Evolutionary conservation across 2,329 filamentous ascomycete genomes (phyloP).

Genomic region (Colletotrichum falcatum): DNA sequence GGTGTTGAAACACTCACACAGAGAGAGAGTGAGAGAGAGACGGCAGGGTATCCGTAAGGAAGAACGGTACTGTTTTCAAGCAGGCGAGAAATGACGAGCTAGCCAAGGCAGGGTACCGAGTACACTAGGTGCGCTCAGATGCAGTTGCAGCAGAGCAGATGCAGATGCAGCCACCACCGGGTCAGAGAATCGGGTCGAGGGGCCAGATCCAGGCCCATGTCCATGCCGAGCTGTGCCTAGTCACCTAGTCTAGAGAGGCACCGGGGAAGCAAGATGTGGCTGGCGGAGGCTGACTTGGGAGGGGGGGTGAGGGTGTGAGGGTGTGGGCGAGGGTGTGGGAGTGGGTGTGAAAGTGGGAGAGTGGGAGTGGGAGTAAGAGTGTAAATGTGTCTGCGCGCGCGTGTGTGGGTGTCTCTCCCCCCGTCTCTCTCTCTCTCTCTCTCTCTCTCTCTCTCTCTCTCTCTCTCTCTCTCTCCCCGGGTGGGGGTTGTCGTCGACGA

Average conservation of each 20-base stretch:
- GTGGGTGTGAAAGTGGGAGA: no score
- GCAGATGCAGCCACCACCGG: not conserved
- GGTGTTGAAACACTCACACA: conserved; percentile 15
- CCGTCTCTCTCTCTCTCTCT: conserved; percentile 22
- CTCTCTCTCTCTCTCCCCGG: not conserved
- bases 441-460: no score
- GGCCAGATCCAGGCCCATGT: conserved; percentile 38
- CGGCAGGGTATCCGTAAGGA: no score
- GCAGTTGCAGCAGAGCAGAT: not conserved
- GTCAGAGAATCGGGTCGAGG: conserved; percentile 30
- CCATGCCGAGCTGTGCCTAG: conserved; percentile 30
- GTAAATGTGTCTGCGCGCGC: no score
- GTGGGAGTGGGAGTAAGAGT: no score
- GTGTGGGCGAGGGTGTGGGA: no score
- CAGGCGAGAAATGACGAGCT: not conserved
- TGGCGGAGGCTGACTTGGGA: conserved; percentile 11
- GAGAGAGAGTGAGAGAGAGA: not conserved
- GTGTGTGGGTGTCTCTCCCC: no score
- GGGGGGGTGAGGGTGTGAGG: no score
- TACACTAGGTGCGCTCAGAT: conserved; percentile 11
- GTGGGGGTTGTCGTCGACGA: conserved; percentile 15
- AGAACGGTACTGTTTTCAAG: not conserved
- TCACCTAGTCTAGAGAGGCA: no score
- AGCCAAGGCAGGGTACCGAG: not conserved
- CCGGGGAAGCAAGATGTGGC: conserved; percentile 27